These are phyloP conservation scores for Typha latifolia DNA, from an alignment of 176 grass and related monocot species.

Conservation along the genomic window DNA sequence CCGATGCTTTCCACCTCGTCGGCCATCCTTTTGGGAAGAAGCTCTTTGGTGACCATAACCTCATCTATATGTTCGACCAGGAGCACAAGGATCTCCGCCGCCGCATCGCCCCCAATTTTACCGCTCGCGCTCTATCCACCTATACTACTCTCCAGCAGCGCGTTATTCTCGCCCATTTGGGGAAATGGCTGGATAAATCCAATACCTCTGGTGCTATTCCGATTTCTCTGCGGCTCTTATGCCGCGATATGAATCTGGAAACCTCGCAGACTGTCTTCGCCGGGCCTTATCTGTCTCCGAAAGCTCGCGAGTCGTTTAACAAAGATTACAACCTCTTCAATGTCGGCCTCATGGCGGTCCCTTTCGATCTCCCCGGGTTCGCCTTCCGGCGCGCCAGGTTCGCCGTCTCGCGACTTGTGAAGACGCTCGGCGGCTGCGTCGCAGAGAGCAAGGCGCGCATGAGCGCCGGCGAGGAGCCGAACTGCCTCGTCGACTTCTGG, in stretches of 20 bases:
- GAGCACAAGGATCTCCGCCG: conserved; percentile 77
- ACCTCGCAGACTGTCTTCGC: conserved; percentile 86
- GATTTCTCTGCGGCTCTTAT: conserved; percentile 44
- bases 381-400: conserved; percentile 62
- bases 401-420: conserved; percentile 49
- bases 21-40: conserved; percentile 82
- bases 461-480: conserved; percentile 47
- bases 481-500: conserved; percentile 79
- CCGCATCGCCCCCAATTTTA: conserved; percentile 79
- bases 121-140: conserved; percentile 49
- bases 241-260: conserved; percentile 87
- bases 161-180: conserved; percentile 49
- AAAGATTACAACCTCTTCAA: conserved; percentile 75
- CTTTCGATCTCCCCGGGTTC: conserved; percentile 72
- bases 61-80: conserved; percentile 86
- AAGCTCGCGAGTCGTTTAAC: conserved; percentile 47
- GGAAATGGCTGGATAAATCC: conserved; percentile 32
- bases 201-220: neutral
- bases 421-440: conserved; percentile 41
- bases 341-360: conserved; percentile 62
- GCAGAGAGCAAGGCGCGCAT: conserved; percentile 52
- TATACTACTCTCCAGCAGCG: conserved; percentile 65
- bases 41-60: conserved; percentile 86
- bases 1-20: conserved; percentile 74
- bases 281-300: conserved; percentile 45